Conservation (phyloP, 257 asterid species). For the Scutellaria baicalensis region DNA sequence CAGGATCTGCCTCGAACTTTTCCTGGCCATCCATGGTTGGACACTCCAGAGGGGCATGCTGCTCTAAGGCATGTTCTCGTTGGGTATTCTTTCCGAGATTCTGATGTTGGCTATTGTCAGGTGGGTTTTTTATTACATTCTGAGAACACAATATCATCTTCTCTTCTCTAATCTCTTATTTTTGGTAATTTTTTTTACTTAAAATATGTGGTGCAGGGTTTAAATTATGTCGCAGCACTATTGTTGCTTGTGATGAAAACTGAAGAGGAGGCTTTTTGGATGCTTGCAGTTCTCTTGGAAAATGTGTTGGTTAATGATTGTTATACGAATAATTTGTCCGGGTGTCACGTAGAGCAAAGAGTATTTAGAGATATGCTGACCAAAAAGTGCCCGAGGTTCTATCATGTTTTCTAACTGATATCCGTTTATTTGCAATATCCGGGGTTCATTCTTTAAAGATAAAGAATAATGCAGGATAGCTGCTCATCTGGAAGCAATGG, state of each 20-base stretch:
- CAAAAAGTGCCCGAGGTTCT: slow-evolving; percentile 84
- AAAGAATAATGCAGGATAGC: slow-evolving; percentile 57
- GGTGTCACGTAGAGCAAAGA: slow-evolving; percentile 96
- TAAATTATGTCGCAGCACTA: slow-evolving; percentile 92
- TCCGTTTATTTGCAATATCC: neutral
- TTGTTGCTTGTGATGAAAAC: slow-evolving; percentile 94
- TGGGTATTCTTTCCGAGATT: slow-evolving; percentile 92
- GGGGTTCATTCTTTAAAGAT: neutral
- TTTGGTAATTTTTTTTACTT: neutral
- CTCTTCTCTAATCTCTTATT: neutral
- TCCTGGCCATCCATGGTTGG: slow-evolving; percentile 99
- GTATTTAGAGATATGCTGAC: slow-evolving; percentile 82
- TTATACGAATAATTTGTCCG: slow-evolving; percentile 82
- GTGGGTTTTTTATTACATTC: slow-evolving; percentile 25
- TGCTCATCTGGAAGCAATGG: slow-evolving; percentile 80
- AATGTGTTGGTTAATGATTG: slow-evolving; percentile 88
- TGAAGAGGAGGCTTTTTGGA: slow-evolving; percentile 99
- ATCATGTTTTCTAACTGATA: neutral
- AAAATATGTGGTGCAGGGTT: slow-evolving; percentile 51
- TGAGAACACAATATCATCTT: neutral
- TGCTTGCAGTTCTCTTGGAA: slow-evolving; percentile 94
- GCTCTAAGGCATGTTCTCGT: slow-evolving; percentile 96
- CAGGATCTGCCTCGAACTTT: slow-evolving; percentile 98
- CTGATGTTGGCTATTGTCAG: slow-evolving; percentile 99
- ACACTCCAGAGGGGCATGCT: slow-evolving; percentile 87